These are phyloP conservation scores for Mucor racemosus DNA, from an alignment of 371 early-diverging fungal genomes.

Conservation along the genomic window DNA sequence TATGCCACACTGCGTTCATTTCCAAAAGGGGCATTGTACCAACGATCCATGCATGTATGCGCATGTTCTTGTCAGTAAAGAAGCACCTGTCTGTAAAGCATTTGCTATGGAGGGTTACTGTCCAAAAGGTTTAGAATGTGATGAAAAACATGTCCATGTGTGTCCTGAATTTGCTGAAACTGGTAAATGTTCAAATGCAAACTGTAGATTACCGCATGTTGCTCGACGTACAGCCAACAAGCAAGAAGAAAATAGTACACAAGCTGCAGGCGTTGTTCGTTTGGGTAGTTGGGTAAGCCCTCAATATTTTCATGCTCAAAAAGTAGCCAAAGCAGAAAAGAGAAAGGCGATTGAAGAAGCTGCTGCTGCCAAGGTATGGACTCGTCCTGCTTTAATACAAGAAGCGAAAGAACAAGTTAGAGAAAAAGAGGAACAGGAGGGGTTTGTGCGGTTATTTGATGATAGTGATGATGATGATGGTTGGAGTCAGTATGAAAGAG, in stretches of 20 bases:
- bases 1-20: constrained; percentile 60
- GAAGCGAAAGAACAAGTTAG: constrained; percentile 2
- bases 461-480: constrained; percentile 49
- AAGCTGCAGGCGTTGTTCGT: constrained; percentile 32
- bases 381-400: constrained; percentile 6
- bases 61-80: constrained; percentile 56
- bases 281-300: constrained; percentile 44
- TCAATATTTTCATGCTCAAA: constrained; percentile 39
- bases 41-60: constrained; percentile 55
- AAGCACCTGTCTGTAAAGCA: constrained; percentile 60
- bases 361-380: constrained; percentile 17
- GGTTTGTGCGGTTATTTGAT: constrained; percentile 49
- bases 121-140: constrained; percentile 50
- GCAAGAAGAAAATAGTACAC: constrained; percentile 7
- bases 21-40: constrained; percentile 55
- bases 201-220: constrained; percentile 62
- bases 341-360: constrained; percentile 17
- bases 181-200: constrained; percentile 58
- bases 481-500: constrained; percentile 32
- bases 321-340: constrained; percentile 23
- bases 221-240: constrained; percentile 35
- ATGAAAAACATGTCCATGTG: constrained; percentile 61
- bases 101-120: constrained; percentile 67
- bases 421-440: constrained; percentile 39
- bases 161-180: constrained; percentile 66